Percentiles rank a stretch among this genome's conserved stretches.
Conservation (phyloP, 768 basidiomycete species). For the Boletus rex-veris region DNA sequence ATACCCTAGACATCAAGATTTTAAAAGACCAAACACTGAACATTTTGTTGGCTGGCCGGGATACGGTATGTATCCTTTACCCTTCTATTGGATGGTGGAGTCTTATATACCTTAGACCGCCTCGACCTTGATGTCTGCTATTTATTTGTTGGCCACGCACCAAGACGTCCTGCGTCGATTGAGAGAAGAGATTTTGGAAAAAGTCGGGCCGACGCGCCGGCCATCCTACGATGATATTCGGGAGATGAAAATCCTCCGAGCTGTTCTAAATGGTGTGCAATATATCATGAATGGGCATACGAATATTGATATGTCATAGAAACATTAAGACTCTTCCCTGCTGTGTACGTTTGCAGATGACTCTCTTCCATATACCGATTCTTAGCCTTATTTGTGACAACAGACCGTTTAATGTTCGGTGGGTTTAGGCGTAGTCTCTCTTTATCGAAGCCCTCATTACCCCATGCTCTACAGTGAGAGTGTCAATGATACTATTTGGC, state of each 20-base stretch:
- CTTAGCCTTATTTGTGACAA: not conserved
- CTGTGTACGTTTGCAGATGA: constrained; percentile 22
- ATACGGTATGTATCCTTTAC: constrained; percentile 32
- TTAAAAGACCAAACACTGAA: constrained; percentile 43
- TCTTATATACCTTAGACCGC: constrained; percentile 36
- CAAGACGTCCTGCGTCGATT: constrained; percentile 38
- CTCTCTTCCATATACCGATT: not conserved
- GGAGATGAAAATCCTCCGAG: constrained; percentile 42
- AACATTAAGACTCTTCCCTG: constrained; percentile 33
- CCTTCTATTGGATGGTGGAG: not conserved
- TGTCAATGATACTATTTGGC: constrained; percentile 24
- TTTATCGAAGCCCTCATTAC: not conserved
- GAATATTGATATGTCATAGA: constrained; percentile 15
- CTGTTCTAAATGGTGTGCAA: constrained; percentile 41
- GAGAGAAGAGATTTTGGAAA: constrained; percentile 41
- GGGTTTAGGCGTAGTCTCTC: not conserved
- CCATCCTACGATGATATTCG: constrained; percentile 42
- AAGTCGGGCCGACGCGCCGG: constrained; percentile 33
- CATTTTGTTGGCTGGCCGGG: constrained; percentile 44
- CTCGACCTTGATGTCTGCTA: constrained; percentile 39
- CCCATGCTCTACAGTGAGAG: constrained; percentile 13
- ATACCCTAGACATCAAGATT: constrained; percentile 26
- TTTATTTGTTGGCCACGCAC: constrained; percentile 47
- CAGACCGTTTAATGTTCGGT: constrained; percentile 37
- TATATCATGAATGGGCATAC: too few relatives aligned